Base-by-base conservation (phyloP, 139 green algal species). In the Coelastrella sp. region DNA sequence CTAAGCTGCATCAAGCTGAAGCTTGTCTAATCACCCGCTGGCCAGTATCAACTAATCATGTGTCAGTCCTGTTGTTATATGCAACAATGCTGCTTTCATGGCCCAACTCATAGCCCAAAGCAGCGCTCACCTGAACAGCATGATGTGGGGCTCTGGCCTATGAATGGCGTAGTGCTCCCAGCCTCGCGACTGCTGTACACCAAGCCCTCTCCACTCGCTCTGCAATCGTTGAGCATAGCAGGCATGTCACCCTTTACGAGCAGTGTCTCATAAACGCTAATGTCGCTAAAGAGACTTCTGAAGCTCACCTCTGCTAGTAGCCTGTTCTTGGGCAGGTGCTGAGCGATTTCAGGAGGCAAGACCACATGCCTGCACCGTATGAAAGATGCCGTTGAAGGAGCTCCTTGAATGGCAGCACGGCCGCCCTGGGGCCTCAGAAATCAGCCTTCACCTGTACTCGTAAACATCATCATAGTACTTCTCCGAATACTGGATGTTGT, bases 121-220 rank as follows among this genome's bases (percentile, higher is more conserved):
- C 32, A 47, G 71, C 19, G 19, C 90, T 32, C 47, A 97, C 94
- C 97, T 95, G 93, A 99, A 99, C 4, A 99, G 95, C 96, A 99
- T 98, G 90, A 99, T 99, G 92, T 99, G 98, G 0, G 95, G 97
- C 95, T 99, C 98, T 17, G 97, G 98, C 2, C 96, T 91, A 92
- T 99, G 98, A 68, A 99, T 98, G 20, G 97, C 97, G 84, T 99
- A 99, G 93, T 99, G 97, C 19, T 99, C 96, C 98, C 98, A 99
- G 73, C 98, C 98, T 6, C 97, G 93, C 2, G 97, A 99, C 93
- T 99, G 98, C 93, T 99, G 97, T 57, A 99, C 97, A 54, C 98
- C 98, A 13, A 99, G 88, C n/a, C 91, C 93, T 5, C 98, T 94
- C 98, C 98, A 99, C 85, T 99, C 98, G 4, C 94, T 92, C 97